Evolutionary conservation across 257 asterid species (phyloP), one percentile per base, ranked within the genome.

Genomic region (Solanum dulcamara): DNA sequence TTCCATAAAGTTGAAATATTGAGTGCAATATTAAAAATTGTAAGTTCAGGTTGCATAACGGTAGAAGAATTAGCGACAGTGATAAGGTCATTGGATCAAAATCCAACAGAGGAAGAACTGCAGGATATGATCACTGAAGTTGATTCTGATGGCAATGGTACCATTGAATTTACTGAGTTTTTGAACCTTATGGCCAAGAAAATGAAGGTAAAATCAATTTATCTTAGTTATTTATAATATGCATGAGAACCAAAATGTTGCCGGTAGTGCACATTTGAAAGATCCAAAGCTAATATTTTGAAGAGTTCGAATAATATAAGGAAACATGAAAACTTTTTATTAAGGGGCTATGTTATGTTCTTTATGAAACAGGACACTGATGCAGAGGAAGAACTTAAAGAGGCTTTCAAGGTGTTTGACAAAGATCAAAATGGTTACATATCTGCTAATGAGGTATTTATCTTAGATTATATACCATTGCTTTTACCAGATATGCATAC

Each of bases 351-450:
- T 24, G 4, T 7, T 24, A 0, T 79, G 20, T 79, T 71, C 12
- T 18, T 30, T 72, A 17, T 22, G 15, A 44, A 68, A 5, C 83
- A 91, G 93, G 92, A 89, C 26, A 88, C 90, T 62, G 93, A 88
- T 88, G 89, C 87, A 26, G 93, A 91, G 82, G 93, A 89, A 30
- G 93, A 91, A 85, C 92, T 91, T 11, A 91, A 89, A 79, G 93
- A 91, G 68, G 93, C 93, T 59, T 91, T 91, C 74, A 91, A 91
- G 33, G 93, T 91, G 86, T 89, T 91, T 80, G 93, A 91, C 87
- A 89, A 91, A 72, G 92, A 91, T 87, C 93, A 91, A 85, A 91
- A 91, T 87, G 93, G 93, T 35, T 91, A 91, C 60, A 91, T 91
- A 33, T 91, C 93, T 20, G 92, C 93, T 37, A 85, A 26, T 60